These are phyloP conservation scores for Ligustrum vulgare DNA, from an alignment of 257 asterid species.

Conservation along the genomic window DNA sequence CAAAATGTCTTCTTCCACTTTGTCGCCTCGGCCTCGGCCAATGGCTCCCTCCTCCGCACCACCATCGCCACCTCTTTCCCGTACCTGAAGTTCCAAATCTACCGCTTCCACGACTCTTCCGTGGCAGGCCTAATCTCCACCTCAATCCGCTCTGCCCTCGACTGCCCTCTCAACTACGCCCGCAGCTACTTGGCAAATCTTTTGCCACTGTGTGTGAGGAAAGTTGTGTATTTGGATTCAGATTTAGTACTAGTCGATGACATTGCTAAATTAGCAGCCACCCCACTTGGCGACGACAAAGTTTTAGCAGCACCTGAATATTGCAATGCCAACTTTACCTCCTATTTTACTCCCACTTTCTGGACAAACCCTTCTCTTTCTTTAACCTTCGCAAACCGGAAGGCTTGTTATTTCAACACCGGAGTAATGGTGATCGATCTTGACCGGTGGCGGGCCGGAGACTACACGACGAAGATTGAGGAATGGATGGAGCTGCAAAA, in stretches of 20 bases:
- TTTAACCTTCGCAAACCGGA: conserved; percentile 61
- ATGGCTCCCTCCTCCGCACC: conserved; percentile 43
- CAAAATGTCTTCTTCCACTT: conserved; percentile 71
- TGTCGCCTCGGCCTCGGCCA: conserved; percentile 62
- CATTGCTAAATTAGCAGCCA: conserved; percentile 63
- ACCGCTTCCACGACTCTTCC: conserved; percentile 51
- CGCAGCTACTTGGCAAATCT: conserved; percentile 78
- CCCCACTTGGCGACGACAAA: conserved; percentile 42
- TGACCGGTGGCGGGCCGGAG: conserved; percentile 71
- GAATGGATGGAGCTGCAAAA: conserved; percentile 97
- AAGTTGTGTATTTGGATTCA: conserved; percentile 83
- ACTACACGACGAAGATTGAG: conserved; percentile 71
- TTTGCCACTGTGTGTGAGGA: conserved; percentile 67
- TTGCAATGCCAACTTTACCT: conserved; percentile 86
- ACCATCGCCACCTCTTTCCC: conserved; percentile 69
- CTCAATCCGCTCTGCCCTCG: conserved; percentile 93
- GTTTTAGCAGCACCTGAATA: conserved; percentile 95
- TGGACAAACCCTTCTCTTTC: conserved; percentile 92
- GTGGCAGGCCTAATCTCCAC: conserved; percentile 83
- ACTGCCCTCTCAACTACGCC: conserved; percentile 91
- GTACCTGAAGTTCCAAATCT: conserved; percentile 59
- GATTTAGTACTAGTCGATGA: conserved; percentile 85
- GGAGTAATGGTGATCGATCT: conserved; percentile 96
- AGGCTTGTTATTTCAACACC: conserved; percentile 88
- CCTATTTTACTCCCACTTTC: conserved; percentile 81